These are phyloP conservation scores for Amaranthus tricolor DNA, from an alignment of 179 eudicot genomes.

Conservation along the genomic window DNA sequence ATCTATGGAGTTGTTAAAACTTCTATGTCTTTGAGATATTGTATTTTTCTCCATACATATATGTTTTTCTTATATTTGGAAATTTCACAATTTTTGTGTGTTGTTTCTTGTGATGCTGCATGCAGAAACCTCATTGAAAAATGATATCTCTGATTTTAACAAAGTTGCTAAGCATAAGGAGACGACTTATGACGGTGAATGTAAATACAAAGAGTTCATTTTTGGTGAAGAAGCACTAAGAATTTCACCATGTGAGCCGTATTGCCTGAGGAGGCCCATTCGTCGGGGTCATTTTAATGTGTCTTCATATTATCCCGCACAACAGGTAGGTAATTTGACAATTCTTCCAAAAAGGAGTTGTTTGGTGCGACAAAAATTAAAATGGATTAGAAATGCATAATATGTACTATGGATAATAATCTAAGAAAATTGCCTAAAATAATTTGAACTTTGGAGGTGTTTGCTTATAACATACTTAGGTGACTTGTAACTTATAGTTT, in stretches of 20 bases:
- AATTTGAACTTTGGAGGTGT: too few species aligned
- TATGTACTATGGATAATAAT: too few species aligned
- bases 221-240: constrained; percentile 93
- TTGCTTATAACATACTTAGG: too few species aligned
- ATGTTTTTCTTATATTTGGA: background rate
- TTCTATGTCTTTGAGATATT: background rate
- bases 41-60: background rate
- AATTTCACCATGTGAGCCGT: constrained; percentile 88
- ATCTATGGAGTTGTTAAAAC: too few species aligned
- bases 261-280: constrained; percentile 88
- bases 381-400: too few species aligned
- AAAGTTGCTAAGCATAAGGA: constrained; percentile 36
- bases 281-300: constrained; percentile 96
- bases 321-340: constrained; percentile 54
- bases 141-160: constrained; percentile 33
- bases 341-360: too few species aligned
- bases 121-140: constrained; percentile 51
- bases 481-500: too few species aligned
- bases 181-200: constrained; percentile 32
- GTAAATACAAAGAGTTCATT: constrained; percentile 60
- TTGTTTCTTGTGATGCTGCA: background rate
- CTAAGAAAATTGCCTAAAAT: too few species aligned
- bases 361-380: too few species aligned
- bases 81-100: background rate
- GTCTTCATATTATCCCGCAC: constrained; percentile 80